These are phyloP conservation scores for Ogataea nonfermentans DNA, from an alignment of 805 yeast species.

Conservation along the genomic window DNA sequence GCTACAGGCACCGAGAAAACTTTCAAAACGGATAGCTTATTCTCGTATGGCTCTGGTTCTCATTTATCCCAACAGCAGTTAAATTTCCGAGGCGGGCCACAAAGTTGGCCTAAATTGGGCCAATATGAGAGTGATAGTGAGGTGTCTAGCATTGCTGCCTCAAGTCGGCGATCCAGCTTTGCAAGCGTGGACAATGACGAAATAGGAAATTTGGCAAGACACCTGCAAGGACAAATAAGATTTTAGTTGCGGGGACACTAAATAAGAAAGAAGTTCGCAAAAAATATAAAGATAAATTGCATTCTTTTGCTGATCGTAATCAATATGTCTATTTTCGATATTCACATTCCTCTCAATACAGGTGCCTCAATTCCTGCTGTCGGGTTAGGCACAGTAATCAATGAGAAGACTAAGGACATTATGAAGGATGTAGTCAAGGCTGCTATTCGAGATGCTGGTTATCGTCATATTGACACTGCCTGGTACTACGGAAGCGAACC, in stretches of 20 bases:
- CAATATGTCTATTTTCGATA: constrained; percentile 15
- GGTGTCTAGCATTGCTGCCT: constrained; percentile 1
- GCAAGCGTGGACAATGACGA: constrained; percentile 6
- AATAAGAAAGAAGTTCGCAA: background rate
- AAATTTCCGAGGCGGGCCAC: constrained; percentile 6
- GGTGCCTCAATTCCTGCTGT: constrained; percentile 64
- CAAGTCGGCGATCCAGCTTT: constrained; percentile 4
- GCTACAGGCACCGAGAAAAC: constrained; percentile 24
- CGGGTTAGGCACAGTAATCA: constrained; percentile 63
- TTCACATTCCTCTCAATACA: constrained; percentile 49
- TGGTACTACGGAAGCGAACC: constrained; percentile 48
- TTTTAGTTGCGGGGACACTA: constrained; percentile 4
- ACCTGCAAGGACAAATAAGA: constrained; percentile 6
- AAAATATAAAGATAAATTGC: background rate
- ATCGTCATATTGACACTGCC: constrained; percentile 52
- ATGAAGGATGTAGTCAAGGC: constrained; percentile 25
- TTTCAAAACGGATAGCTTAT: constrained; percentile 39
- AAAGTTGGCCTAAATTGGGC: constrained; percentile 26
- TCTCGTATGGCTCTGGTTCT: constrained; percentile 35
- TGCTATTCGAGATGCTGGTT: constrained; percentile 40
- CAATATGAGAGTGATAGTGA: background rate
- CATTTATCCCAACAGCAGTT: constrained; percentile 12
- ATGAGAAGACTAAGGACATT: constrained; percentile 7
- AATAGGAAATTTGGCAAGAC: constrained; percentile 5
- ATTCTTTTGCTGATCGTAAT: background rate